A percentile compares a stretch with the other conserved stretches of the same genome.
Conservation (phyloP, 2,329 filamentous ascomycete species). For the Blastomyces parvus region DNA sequence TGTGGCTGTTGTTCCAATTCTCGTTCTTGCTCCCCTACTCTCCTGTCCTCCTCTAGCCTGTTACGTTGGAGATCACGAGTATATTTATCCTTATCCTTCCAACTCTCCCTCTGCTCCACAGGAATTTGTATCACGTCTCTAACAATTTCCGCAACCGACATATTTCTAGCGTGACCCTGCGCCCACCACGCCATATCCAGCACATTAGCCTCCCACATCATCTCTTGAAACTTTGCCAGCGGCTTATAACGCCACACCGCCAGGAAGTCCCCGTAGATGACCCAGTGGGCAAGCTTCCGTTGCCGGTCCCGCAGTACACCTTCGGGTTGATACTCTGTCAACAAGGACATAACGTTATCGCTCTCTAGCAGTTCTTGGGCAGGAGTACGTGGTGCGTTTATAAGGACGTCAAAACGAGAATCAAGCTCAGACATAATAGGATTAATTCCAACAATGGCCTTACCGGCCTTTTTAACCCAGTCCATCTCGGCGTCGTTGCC, state of each 20-base stretch:
- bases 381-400: background rate
- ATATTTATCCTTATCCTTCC: background rate
- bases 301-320: conserved; percentile 23
- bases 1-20: background rate
- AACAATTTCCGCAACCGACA: conserved; percentile 16
- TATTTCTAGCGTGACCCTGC: background rate
- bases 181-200: conserved; percentile 27
- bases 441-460: conserved; percentile 16
- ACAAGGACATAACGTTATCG: conserved; percentile 11
- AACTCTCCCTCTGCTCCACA: background rate
- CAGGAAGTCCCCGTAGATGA: conserved; percentile 25
- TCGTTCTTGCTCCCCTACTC: conserved; percentile 50
- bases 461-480: conserved; percentile 10
- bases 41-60: conserved; percentile 35
- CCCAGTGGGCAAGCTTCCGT: conserved; percentile 19
- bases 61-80: background rate
- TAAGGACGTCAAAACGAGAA: conserved; percentile 11
- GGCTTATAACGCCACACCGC: conserved; percentile 20
- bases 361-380: background rate
- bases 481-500: conserved; percentile 10
- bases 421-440: conserved; percentile 12
- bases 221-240: conserved; percentile 20
- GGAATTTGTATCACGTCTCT: conserved; percentile 29
- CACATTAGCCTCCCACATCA: conserved; percentile 29
- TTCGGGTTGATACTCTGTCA: conserved; percentile 17